phyloP scores from a whole-genome alignment of 2,329 filamentous ascomycete species.

The Penicillium italicum region DNA sequence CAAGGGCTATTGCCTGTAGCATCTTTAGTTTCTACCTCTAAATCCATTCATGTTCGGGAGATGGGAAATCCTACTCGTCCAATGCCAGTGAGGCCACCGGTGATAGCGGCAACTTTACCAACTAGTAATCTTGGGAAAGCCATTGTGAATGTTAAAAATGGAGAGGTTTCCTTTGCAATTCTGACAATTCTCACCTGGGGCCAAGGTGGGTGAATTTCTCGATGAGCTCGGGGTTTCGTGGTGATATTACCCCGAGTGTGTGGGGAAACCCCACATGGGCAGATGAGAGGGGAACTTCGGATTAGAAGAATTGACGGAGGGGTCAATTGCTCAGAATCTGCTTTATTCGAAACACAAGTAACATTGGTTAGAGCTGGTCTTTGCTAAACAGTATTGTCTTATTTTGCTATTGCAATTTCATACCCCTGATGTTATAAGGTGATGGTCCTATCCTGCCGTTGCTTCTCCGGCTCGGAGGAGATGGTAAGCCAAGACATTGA shows the following conservation, averaged over 20 bases:
- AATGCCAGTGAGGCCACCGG: conserved; percentile 81
- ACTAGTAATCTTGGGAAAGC: conserved; percentile 53
- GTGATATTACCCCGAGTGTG: conserved; percentile 31
- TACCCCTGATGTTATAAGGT: too few relatives aligned
- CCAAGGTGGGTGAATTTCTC: conserved; percentile 1
- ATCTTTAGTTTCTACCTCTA: neutral
- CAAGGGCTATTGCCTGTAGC: conserved; percentile 67
- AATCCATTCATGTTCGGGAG: neutral
- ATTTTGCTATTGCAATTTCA: too few relatives aligned
- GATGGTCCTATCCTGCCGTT: too few relatives aligned
- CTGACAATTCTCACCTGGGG: neutral
- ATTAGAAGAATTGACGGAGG: too few relatives aligned
- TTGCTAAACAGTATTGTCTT: too few relatives aligned
- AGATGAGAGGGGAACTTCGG: too few relatives aligned
- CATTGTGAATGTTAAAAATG: conserved; percentile 19
- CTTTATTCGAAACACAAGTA: neutral
- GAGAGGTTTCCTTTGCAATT: neutral
- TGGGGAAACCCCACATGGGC: conserved; percentile 17
- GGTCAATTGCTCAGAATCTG: too few relatives aligned
- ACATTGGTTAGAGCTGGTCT: neutral
- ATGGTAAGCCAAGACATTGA: too few relatives aligned
- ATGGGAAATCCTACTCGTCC: conserved; percentile 52
- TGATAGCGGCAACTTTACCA: conserved; percentile 79
- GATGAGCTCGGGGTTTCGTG: conserved; percentile 31
- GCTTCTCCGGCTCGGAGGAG: too few relatives aligned